These are phyloP conservation scores for Limonium bicolor DNA, from an alignment of 148 eudicot genomes.

Conservation along the genomic window DNA sequence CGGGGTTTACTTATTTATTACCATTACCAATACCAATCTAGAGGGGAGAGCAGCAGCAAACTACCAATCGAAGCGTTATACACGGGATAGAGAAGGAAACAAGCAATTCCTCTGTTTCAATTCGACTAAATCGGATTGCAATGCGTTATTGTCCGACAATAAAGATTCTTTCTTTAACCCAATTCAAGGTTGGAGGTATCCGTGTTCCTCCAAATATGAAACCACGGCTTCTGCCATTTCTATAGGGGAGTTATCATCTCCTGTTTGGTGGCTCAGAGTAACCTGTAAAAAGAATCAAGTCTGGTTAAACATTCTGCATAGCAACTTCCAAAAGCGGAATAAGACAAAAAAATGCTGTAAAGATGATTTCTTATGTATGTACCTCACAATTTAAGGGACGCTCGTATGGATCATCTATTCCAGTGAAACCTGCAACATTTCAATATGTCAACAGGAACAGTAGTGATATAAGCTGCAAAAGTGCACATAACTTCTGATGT, in stretches of 20 bases:
- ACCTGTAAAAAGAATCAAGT: not conserved
- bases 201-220: slow-evolving; percentile 1
- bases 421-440: slow-evolving; percentile 70
- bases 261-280: slow-evolving; percentile 1
- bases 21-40: not conserved
- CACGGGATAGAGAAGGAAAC: not conserved
- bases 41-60: too few species aligned
- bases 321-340: not conserved
- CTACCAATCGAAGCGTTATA: not conserved
- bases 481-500: not conserved
- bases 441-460: too few species aligned
- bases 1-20: not conserved
- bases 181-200: not conserved
- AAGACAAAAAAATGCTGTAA: not conserved
- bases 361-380: not conserved
- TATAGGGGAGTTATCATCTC: not conserved
- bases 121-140: not conserved
- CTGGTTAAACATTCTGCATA: not conserved
- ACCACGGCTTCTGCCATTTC: slow-evolving; percentile 5
- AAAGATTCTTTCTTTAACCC: not conserved
- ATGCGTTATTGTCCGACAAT: not conserved
- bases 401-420: slow-evolving; percentile 95
- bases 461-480: not conserved
- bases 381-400: slow-evolving; percentile 77
- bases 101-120: slow-evolving; percentile 1